Evolutionary conservation across 1,284 basidiomycete genomes (phyloP), one percentile per base, ranked within the genome.

Genomic region (Irpex sp.): DNA sequence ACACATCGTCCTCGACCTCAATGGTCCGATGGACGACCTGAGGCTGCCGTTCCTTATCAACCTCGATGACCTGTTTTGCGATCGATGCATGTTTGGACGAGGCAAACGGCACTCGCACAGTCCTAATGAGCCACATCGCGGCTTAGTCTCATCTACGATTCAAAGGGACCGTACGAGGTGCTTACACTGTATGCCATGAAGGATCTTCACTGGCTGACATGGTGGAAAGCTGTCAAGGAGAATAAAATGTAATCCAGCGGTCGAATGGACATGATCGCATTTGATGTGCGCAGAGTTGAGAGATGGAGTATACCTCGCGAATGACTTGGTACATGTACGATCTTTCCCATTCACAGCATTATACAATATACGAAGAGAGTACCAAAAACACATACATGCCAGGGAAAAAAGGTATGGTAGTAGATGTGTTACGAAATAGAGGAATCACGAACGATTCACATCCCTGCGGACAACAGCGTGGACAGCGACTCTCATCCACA

Each of bases 1-100:
- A 80, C 3, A 83, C 78, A 59, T 87, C 78, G 36, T 81, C 87
- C 52, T 93, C 86, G 0, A 92, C 84, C 3, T 74, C 74, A 49
- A 96, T 74, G n/a, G 76, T 81, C 62, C 92, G 82, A 70, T 88
- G 86, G 34, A 96, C 93, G 3, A 88, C 86, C 48, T 89, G 83
- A 2, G 87, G 85, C 69, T 96, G 93, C 49, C 94, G 80, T 73
- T 96, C 94, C 21, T 81, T 77, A 76, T 97, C 94, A 37, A 96
- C 94, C 65, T 92, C 87, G 69, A 97, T 90, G 60, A 87, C 87
- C 72, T 88, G 85, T 71, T 88, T 89, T 31, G 91, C 92, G 66
- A 94, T 91, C 56, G 76, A 72, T 5, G 94, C 94, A 70, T 96
- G 93, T 64, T 87, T 80, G 19, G 79, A 71, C 15, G 84, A 88